phyloP scores from a whole-genome alignment of 2,329 filamentous ascomycete species.

The Lojkania enalia region DNA sequence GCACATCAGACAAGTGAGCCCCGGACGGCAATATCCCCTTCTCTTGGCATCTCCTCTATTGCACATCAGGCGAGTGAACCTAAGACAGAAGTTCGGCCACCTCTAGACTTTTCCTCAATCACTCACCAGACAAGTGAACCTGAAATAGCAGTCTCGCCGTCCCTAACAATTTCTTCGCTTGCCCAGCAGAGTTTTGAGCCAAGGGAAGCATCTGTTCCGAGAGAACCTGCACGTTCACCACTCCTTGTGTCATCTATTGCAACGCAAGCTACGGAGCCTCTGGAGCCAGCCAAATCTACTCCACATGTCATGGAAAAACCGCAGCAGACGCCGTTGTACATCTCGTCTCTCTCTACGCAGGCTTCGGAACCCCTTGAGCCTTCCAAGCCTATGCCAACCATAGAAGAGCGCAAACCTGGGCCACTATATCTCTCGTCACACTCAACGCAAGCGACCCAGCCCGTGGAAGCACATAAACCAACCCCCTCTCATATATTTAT shows the following conservation, averaged over 20 bases:
- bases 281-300: background rate
- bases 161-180: slow-evolving; percentile 33
- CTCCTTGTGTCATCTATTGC: slow-evolving; percentile 34
- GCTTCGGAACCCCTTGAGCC: slow-evolving; percentile 26
- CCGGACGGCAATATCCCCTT: slow-evolving; percentile 34
- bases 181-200: too few species aligned
- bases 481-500: slow-evolving; percentile 11
- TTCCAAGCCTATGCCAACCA: slow-evolving; percentile 1
- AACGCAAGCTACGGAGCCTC: slow-evolving; percentile 15
- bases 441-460: slow-evolving; percentile 19
- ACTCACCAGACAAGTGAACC: slow-evolving; percentile 34
- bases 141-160: slow-evolving; percentile 24
- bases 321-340: slow-evolving; percentile 3
- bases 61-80: slow-evolving; percentile 19
- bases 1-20: slow-evolving; percentile 6
- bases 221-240: slow-evolving; percentile 23
- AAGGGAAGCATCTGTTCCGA: slow-evolving; percentile 18
- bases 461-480: slow-evolving; percentile 16
- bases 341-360: slow-evolving; percentile 34
- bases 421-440: slow-evolving; percentile 17
- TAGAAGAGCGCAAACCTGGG: slow-evolving; percentile 13
- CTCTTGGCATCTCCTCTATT: slow-evolving; percentile 35
- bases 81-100: slow-evolving; percentile 26
- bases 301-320: background rate
- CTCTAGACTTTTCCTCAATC: slow-evolving; percentile 33